phyloP scores from a whole-genome alignment of 2,329 filamentous ascomycete species.

The Pyrenophora seminiperda region DNA sequence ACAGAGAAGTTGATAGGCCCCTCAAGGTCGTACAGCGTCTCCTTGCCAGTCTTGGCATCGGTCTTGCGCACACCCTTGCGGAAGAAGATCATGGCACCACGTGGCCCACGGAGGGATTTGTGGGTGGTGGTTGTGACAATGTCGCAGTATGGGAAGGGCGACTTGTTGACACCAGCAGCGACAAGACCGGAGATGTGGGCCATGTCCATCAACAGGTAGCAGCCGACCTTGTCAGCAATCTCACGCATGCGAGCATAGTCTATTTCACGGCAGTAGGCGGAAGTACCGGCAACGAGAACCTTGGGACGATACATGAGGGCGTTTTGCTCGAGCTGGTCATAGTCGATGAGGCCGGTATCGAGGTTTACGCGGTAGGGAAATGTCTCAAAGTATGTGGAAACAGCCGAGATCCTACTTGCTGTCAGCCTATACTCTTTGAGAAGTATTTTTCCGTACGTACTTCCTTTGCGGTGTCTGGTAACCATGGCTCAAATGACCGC shows the following conservation, averaged over 20 bases:
- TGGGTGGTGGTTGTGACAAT: conserved; percentile 98
- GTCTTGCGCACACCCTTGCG: conserved; percentile 85
- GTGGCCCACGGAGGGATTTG: conserved; percentile 93
- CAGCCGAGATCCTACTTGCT: conserved; percentile 78
- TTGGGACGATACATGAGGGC: conserved; percentile 92
- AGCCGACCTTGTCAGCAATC: conserved; percentile 87
- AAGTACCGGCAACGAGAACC: conserved; percentile 92
- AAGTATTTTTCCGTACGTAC: conserved; percentile 53
- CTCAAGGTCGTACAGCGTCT: conserved; percentile 90
- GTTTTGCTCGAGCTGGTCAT: conserved; percentile 85
- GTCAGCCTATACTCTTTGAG: conserved; percentile 16
- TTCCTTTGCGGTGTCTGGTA: conserved; percentile 97
- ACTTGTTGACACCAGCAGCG: conserved; percentile 86
- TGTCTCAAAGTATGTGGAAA: conserved; percentile 99
- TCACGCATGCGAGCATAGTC: conserved; percentile 92
- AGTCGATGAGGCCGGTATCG: conserved; percentile 91
- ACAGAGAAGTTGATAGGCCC: conserved; percentile 98
- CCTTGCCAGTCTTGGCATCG: conserved; percentile 83
- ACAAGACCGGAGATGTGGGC: conserved; percentile 96
- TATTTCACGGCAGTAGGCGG: conserved; percentile 93
- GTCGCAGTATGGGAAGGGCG: conserved; percentile 87
- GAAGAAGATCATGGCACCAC: conserved; percentile 98
- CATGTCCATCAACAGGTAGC: conserved; percentile 94
- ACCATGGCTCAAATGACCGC: conserved; percentile 92
- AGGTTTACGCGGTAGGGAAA: conserved; percentile 92